These are phyloP conservation scores for Suillus plorans DNA, from an alignment of 768 basidiomycete genomes.

Conservation along the genomic window DNA sequence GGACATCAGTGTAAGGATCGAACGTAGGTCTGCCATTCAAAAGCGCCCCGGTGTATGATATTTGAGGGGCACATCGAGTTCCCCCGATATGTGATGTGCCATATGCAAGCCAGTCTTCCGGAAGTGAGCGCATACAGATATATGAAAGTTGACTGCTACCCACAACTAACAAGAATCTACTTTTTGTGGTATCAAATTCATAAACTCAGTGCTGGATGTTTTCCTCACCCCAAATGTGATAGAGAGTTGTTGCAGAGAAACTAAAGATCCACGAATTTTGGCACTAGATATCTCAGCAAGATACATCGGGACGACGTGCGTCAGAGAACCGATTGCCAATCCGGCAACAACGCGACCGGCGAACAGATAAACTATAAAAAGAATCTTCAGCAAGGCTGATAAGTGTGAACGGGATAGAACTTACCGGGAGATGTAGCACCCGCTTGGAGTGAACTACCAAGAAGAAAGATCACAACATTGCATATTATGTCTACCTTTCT, in stretches of 20 bases:
- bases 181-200: background rate
- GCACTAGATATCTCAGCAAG: slow-evolving; percentile 39
- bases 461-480: slow-evolving; percentile 29
- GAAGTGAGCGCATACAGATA: background rate
- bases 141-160: slow-evolving; percentile 5
- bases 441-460: slow-evolving; percentile 32
- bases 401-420: background rate
- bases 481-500: slow-evolving; percentile 29
- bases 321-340: slow-evolving; percentile 20
- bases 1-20: slow-evolving; percentile 28
- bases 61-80: slow-evolving; percentile 27
- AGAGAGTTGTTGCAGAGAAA: slow-evolving; percentile 35
- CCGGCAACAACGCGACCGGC: slow-evolving; percentile 28
- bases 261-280: slow-evolving; percentile 37
- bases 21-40: slow-evolving; percentile 34
- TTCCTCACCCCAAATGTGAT: slow-evolving; percentile 35
- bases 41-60: slow-evolving; percentile 31
- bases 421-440: slow-evolving; percentile 26
- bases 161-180: slow-evolving; percentile 34
- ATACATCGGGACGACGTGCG: slow-evolving; percentile 32
- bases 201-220: background rate
- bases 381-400: background rate
- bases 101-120: slow-evolving; percentile 32
- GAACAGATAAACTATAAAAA: slow-evolving; percentile 26
- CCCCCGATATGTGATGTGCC: slow-evolving; percentile 35